Evolutionary conservation across 2,329 filamentous ascomycete species (phyloP).

Genomic region (Alternaria panax): DNA sequence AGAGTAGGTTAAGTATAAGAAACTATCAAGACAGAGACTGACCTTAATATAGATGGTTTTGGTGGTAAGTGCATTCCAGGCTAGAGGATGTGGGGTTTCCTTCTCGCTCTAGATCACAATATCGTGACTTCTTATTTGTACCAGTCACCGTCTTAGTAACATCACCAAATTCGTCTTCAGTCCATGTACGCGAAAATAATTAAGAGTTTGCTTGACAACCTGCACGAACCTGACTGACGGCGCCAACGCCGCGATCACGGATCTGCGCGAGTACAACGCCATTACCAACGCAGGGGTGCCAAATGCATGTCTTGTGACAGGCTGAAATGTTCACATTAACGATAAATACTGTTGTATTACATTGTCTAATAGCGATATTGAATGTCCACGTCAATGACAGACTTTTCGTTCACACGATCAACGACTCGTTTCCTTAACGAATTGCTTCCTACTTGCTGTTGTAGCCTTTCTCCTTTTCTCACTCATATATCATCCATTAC

Average conservation of each 20-base stretch:
- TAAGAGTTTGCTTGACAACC: neutral
- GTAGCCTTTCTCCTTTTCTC: neutral
- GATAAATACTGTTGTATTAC: neutral
- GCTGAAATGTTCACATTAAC: neutral
- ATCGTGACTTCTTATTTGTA: neutral
- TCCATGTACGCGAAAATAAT: neutral
- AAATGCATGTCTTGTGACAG: neutral
- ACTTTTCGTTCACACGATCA: neutral
- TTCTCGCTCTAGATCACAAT: neutral
- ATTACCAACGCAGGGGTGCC: neutral
- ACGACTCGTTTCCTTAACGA: neutral
- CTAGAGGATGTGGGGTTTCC: neutral
- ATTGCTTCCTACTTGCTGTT: neutral
- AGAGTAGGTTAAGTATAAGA: neutral
- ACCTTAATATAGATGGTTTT: neutral
- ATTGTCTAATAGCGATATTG: neutral
- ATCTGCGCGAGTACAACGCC: neutral
- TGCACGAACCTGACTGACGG: neutral
- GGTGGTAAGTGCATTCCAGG: neutral
- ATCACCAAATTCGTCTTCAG: neutral
- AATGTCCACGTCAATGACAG: neutral
- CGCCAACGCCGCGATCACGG: neutral
- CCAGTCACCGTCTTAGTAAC: neutral
- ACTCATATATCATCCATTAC: neutral
- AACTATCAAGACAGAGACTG: neutral